phyloP scores from a whole-genome alignment of 371 early-diverging fungal species.

The Lichtheimia corymbifera region DNA sequence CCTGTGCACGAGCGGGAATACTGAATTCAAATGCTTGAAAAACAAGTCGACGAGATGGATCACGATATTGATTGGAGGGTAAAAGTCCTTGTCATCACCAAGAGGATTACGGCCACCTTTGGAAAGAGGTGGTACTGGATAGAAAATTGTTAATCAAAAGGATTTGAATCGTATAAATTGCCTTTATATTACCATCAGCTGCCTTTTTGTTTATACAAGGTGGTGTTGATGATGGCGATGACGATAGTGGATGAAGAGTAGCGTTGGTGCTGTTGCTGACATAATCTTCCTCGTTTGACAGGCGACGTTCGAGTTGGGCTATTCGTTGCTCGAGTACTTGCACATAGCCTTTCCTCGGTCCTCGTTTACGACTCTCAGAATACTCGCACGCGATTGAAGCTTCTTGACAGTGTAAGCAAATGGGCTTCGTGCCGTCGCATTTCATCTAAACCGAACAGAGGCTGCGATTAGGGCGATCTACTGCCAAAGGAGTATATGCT shows the following conservation, averaged over 20 bases:
- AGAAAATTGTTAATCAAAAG: background rate
- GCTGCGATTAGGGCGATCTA: no score
- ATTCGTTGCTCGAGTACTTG: conserved; percentile 71
- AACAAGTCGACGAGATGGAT: conserved; percentile 60
- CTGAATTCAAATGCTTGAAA: conserved; percentile 57
- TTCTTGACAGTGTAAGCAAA: conserved; percentile 80
- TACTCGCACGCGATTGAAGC: conserved; percentile 69
- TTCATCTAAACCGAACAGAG: conserved; percentile 48
- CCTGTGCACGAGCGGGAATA: conserved; percentile 60
- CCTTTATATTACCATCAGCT: background rate
- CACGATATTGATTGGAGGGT: conserved; percentile 49
- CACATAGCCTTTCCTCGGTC: conserved; percentile 83
- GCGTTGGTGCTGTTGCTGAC: background rate
- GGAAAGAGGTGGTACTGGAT: background rate
- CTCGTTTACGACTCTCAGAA: conserved; percentile 73
- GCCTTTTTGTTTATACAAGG: background rate
- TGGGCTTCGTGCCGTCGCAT: conserved; percentile 79
- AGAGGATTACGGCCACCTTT: background rate
- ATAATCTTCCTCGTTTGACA: conserved; percentile 21
- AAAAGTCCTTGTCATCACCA: conserved; percentile 17
- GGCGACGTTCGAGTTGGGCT: conserved; percentile 61
- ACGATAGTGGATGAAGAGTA: conserved; percentile 5
- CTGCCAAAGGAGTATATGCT: background rate
- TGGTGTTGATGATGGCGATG: background rate
- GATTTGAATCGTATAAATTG: background rate